These are phyloP conservation scores for Diaporthe sp. DNA, from an alignment of 2,329 filamentous ascomycete genomes.

Conservation along the genomic window DNA sequence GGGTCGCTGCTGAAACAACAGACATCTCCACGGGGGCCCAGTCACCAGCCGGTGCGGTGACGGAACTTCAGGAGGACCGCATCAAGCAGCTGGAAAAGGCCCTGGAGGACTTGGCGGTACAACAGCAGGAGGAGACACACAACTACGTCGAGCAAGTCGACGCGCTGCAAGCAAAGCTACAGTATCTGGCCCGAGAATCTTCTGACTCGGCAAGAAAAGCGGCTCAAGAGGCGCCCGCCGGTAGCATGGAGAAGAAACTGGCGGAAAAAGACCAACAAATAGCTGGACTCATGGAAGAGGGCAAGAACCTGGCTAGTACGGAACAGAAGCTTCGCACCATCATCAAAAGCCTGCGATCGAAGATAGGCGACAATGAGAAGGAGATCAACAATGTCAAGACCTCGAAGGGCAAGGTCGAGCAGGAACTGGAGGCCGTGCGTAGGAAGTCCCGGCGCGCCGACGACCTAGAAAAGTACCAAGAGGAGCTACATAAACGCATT, in stretches of 20 bases:
- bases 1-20: constrained; percentile 3
- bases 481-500: constrained; percentile 67
- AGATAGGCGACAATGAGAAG: constrained; percentile 76
- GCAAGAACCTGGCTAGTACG: constrained; percentile 86
- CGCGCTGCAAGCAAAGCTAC: constrained; percentile 89
- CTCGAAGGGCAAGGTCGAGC: constrained; percentile 70
- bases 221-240: constrained; percentile 71
- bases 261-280: constrained; percentile 94
- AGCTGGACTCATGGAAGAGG: constrained; percentile 90
- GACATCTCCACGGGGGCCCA: constrained; percentile 16
- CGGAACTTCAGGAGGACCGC: constrained; percentile 56
- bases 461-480: constrained; percentile 69
- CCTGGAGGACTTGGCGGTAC: constrained; percentile 57
- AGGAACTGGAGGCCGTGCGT: constrained; percentile 63
- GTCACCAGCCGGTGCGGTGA: constrained; percentile 35
- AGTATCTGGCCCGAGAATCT: constrained; percentile 87
- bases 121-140: constrained; percentile 86
- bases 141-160: constrained; percentile 91
- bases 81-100: constrained; percentile 55
- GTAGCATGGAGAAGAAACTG: constrained; percentile 81
- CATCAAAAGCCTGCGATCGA: constrained; percentile 84
- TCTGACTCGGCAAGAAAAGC: constrained; percentile 81
- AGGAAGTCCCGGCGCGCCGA: constrained; percentile 64
- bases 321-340: constrained; percentile 88
- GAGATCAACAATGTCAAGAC: constrained; percentile 71